Percentiles rank a stretch among this genome's conserved stretches.
phyloP scores from a whole-genome alignment of 768 basidiomycete genomes.

The Boletus edulis region DNA sequence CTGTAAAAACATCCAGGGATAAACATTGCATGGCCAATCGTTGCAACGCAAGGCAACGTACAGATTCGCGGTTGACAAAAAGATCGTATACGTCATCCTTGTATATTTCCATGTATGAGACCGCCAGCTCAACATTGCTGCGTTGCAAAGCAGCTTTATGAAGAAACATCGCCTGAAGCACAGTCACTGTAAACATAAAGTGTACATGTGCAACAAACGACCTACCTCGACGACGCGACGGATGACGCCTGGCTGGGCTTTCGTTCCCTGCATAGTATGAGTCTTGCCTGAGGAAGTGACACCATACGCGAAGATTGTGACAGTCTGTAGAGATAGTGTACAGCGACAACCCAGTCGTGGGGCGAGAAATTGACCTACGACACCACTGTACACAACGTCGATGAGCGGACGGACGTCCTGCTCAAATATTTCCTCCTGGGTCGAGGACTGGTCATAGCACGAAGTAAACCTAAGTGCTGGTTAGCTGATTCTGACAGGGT shows the following conservation, averaged over 20 bases:
- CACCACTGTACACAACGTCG: slow-evolving; percentile 73
- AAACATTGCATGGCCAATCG: neutral
- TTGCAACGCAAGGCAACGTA: slow-evolving; percentile 32
- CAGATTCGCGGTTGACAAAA: slow-evolving; percentile 67
- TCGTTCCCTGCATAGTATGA: slow-evolving; percentile 87
- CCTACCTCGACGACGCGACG: slow-evolving; percentile 73
- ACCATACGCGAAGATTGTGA: slow-evolving; percentile 88
- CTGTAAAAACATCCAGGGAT: slow-evolving; percentile 24
- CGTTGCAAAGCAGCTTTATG: slow-evolving; percentile 39
- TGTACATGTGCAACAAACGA: neutral
- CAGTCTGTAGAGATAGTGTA: slow-evolving; percentile 46
- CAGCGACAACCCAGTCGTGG: neutral
- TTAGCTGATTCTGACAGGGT: neutral
- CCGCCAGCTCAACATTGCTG: slow-evolving; percentile 45
- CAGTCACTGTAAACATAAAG: neutral
- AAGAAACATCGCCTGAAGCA: slow-evolving; percentile 55
- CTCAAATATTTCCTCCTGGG: slow-evolving; percentile 75
- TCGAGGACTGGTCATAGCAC: slow-evolving; percentile 68
- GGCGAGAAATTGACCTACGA: slow-evolving; percentile 45
- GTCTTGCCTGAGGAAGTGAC: slow-evolving; percentile 92
- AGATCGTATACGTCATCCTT: slow-evolving; percentile 91
- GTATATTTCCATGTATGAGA: slow-evolving; percentile 90
- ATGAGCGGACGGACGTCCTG: slow-evolving; percentile 76
- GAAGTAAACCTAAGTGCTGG: slow-evolving; percentile 55
- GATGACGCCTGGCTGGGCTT: slow-evolving; percentile 76